These are phyloP conservation scores for Fusarium sp. DNA, from an alignment of 2,329 filamentous ascomycete genomes.

Conservation along the genomic window DNA sequence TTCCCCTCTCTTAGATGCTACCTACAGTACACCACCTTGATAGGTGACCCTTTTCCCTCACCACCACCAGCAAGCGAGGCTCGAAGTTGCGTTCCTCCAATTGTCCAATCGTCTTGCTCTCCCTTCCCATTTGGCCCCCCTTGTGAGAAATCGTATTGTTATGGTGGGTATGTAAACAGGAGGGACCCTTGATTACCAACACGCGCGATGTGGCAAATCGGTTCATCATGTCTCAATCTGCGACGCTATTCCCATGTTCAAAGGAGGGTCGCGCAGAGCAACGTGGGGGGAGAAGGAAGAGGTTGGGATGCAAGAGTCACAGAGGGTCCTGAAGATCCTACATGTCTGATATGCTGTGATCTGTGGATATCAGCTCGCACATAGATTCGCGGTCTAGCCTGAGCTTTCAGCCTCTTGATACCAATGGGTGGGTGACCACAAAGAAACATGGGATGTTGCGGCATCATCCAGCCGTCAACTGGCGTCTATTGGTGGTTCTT, in stretches of 20 bases:
- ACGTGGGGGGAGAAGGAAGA: conserved; percentile 24
- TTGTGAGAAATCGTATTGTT: conserved; percentile 24
- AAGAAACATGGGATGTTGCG: neutral
- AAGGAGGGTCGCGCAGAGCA: conserved; percentile 25
- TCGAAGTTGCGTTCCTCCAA: conserved; percentile 11
- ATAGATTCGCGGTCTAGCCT: neutral
- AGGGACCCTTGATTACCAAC: conserved; percentile 16
- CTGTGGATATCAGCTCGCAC: conserved; percentile 3
- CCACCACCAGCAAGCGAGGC: conserved; percentile 7
- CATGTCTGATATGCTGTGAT: neutral
- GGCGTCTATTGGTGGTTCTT: conserved; percentile 15
- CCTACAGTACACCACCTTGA: neutral
- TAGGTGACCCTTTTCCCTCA: conserved; percentile 16
- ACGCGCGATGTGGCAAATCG: conserved; percentile 22
- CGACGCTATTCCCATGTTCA: conserved; percentile 34
- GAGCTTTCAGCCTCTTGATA: conserved; percentile 4
- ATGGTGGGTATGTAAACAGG: neutral
- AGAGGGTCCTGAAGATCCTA: neutral
- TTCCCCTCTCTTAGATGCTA: neutral
- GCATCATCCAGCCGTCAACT: conserved; percentile 25
- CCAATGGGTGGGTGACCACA: neutral
- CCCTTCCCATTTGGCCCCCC: neutral
- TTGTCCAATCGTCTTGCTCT: conserved; percentile 29
- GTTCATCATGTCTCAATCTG: conserved; percentile 35
- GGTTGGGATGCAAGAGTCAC: conserved; percentile 7